Evolutionary conservation across 495 filamentous ascomycete species (phyloP).

Genomic region (Hyaloscypha finlandica): DNA sequence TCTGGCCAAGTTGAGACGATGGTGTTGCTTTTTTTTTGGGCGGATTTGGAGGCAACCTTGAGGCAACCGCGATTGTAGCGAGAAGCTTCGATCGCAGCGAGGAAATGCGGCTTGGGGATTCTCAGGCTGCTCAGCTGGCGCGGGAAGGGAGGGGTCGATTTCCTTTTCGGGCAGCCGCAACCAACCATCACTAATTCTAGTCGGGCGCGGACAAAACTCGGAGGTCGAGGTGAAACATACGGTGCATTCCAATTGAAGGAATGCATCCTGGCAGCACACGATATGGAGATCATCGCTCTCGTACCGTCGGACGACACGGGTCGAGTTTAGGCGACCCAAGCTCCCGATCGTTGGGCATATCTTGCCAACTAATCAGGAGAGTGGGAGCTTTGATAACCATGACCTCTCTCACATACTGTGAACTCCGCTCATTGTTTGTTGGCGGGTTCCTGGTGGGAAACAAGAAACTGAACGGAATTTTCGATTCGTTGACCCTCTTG

Average conservation of each 20-base stretch:
- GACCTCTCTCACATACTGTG: no score
- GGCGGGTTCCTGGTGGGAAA: no score
- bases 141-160: not conserved
- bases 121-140: not conserved
- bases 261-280: not conserved
- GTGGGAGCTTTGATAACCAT: no score
- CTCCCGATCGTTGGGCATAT: no score
- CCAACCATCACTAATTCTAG: not conserved
- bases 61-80: not conserved
- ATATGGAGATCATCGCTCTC: no score
- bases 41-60: not conserved
- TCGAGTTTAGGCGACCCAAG: no score
- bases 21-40: slow-evolving; percentile 3
- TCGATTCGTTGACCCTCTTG: no score
- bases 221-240: not conserved
- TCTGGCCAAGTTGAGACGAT: slow-evolving; percentile 8
- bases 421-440: no score
- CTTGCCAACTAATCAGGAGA: no score
- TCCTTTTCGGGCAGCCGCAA: not conserved
- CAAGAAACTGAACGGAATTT: no score
- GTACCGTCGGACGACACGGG: no score
- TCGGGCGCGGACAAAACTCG: not conserved
- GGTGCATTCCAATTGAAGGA: not conserved
- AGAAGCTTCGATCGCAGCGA: not conserved
- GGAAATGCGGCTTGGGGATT: no score